These are phyloP conservation scores for Penicillium sp. DNA, from an alignment of 2,329 filamentous ascomycete genomes.

Conservation along the genomic window DNA sequence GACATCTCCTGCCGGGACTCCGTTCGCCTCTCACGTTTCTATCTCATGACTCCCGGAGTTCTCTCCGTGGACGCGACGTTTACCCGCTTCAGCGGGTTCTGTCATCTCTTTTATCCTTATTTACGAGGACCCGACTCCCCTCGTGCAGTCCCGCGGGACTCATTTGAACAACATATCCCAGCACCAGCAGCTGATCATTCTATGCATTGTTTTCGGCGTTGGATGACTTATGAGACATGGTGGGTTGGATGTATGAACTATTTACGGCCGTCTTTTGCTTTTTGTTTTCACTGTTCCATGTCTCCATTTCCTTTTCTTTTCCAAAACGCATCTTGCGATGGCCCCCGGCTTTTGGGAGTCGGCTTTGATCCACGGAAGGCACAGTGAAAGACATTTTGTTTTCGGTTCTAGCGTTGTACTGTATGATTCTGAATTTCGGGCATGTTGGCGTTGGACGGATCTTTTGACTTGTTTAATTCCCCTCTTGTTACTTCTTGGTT, in stretches of 20 bases:
- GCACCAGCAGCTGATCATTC: constrained; percentile 15
- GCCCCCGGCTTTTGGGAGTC: not conserved
- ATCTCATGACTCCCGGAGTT: not conserved
- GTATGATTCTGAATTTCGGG: constrained; percentile 13
- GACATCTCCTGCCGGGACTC: not conserved
- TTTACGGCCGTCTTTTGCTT: constrained; percentile 22
- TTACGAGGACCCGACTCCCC: not conserved
- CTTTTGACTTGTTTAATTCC: constrained; percentile 20
- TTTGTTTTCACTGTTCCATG: constrained; percentile 17
- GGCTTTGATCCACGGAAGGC: constrained; percentile 13
- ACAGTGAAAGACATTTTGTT: constrained; percentile 19
- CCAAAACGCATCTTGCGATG: constrained; percentile 13
- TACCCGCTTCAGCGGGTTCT: not conserved
- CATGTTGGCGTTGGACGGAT: constrained; percentile 20
- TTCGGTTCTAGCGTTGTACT: constrained; percentile 23
- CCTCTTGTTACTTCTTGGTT: constrained; percentile 18
- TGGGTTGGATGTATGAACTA: constrained; percentile 35
- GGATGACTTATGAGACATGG: constrained; percentile 31
- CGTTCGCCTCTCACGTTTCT: not conserved
- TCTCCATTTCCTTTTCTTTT: constrained; percentile 9
- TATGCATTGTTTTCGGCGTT: constrained; percentile 34
- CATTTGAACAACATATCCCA: constrained; percentile 10
- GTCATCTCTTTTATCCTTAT: constrained; percentile 2
- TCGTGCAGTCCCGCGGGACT: not conserved
- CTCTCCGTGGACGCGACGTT: not conserved